A percentile compares a stretch with the other conserved stretches of the same genome.
Conservation (phyloP, 106 monocot species). For the Alisma plantagoaquatica region DNA sequence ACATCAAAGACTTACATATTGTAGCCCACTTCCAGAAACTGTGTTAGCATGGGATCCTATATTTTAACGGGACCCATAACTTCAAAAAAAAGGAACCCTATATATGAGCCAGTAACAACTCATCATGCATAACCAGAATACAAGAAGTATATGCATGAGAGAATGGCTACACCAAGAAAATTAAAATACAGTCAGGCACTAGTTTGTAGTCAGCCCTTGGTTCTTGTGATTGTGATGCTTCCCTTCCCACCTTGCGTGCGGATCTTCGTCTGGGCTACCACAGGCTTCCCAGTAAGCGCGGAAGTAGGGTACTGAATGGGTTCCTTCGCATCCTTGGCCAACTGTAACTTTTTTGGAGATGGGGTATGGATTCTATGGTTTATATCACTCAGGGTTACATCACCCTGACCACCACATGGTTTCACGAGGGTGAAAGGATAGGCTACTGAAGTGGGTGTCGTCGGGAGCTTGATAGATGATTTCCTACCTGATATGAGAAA, state of each 20-base stretch:
- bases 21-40: too few relatives aligned
- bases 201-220: conserved; percentile 46
- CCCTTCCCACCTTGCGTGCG: conserved; percentile 83
- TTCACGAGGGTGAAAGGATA: conserved; percentile 82
- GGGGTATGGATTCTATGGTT: conserved; percentile 64
- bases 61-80: too few relatives aligned
- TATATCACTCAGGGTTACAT: conserved; percentile 69
- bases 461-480: conserved; percentile 29
- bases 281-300: conserved; percentile 77
- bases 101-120: not conserved
- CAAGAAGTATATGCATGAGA: not conserved
- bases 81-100: too few relatives aligned
- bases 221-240: conserved; percentile 84
- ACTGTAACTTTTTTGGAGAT: conserved; percentile 20
- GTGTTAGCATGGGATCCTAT: too few relatives aligned
- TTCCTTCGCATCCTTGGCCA: conserved; percentile 24
- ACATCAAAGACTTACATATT: too few relatives aligned
- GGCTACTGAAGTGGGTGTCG: conserved; percentile 54
- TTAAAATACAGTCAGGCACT: not conserved
- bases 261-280: conserved; percentile 69
- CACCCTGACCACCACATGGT: conserved; percentile 64
- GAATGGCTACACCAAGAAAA: not conserved
- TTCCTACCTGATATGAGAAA: conserved; percentile 33
- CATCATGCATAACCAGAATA: not conserved
- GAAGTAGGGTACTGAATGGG: conserved; percentile 39